These are phyloP conservation scores for Podaxis sp. DNA, from an alignment of 768 basidiomycete species.

Conservation along the genomic window DNA sequence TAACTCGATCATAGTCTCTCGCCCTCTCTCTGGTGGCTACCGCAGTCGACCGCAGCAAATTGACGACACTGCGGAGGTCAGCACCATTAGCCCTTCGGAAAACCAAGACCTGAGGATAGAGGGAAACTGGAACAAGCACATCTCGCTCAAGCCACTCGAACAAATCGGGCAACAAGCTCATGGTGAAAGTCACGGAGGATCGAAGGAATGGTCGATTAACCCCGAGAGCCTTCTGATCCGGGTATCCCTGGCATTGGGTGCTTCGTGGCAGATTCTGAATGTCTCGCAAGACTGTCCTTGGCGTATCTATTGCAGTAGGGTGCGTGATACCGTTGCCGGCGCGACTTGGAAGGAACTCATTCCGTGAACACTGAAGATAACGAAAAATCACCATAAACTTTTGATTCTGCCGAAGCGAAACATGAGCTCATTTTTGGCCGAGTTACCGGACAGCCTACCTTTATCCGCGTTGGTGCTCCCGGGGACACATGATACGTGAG, in stretches of 20 bases:
- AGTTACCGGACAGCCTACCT: constrained; percentile 61
- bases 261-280: constrained; percentile 42
- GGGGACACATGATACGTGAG: constrained; percentile 73
- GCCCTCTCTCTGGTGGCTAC: neutral
- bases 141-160: neutral
- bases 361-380: constrained; percentile 30
- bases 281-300: constrained; percentile 47
- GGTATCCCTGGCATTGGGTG: constrained; percentile 25
- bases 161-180: neutral
- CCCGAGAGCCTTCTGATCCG: constrained; percentile 22
- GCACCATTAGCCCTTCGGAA: constrained; percentile 5
- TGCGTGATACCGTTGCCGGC: constrained; percentile 23
- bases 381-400: constrained; percentile 40
- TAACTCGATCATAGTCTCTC: constrained; percentile 18
- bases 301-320: constrained; percentile 52
- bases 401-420: constrained; percentile 58
- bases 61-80: neutral
- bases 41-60: neutral
- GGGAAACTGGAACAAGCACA: neutral
- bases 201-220: constrained; percentile 21
- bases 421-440: constrained; percentile 47
- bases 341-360: neutral
- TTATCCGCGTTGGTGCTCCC: constrained; percentile 77
- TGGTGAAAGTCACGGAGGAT: neutral
- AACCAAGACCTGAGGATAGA: neutral